Percentiles rank a stretch among this genome's conserved stretches.
phyloP scores from a whole-genome alignment of 805 yeast species.

The Candida bentonensis region DNA sequence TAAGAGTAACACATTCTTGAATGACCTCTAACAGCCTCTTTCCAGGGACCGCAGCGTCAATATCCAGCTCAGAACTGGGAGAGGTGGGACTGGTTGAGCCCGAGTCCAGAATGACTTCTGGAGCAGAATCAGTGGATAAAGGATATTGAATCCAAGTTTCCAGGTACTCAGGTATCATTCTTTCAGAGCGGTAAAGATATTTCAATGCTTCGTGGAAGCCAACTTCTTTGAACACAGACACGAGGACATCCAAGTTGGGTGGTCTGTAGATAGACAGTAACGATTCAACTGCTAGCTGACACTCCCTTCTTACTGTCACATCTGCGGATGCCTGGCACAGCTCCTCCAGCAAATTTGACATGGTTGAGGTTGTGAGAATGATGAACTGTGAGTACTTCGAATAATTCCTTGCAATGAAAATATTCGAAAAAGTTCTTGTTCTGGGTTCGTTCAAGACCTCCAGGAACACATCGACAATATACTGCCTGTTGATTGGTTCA shows the following conservation, averaged over 20 bases:
- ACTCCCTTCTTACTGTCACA: conserved; percentile 32
- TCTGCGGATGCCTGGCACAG: conserved; percentile 23
- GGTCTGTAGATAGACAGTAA: conserved; percentile 57
- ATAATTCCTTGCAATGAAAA: conserved; percentile 66
- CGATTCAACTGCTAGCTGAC: conserved; percentile 65
- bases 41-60: neutral
- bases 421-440: conserved; percentile 26
- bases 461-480: conserved; percentile 56
- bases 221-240: conserved; percentile 38
- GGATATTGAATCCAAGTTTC: neutral
- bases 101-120: neutral
- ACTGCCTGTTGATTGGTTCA: conserved; percentile 52
- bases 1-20: neutral
- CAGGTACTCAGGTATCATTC: conserved; percentile 8
- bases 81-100: neutral
- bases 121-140: neutral
- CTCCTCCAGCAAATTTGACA: conserved; percentile 33
- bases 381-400: conserved; percentile 80
- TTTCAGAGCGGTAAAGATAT: conserved; percentile 39
- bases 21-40: neutral
- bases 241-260: conserved; percentile 32
- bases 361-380: conserved; percentile 45
- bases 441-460: conserved; percentile 34
- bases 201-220: conserved; percentile 46
- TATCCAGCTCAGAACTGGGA: neutral